Percentiles rank a stretch among this genome's conserved stretches.
Evolutionary conservation across 768 basidiomycete genomes (phyloP).

Genomic region (Calocybe cyanea): DNA sequence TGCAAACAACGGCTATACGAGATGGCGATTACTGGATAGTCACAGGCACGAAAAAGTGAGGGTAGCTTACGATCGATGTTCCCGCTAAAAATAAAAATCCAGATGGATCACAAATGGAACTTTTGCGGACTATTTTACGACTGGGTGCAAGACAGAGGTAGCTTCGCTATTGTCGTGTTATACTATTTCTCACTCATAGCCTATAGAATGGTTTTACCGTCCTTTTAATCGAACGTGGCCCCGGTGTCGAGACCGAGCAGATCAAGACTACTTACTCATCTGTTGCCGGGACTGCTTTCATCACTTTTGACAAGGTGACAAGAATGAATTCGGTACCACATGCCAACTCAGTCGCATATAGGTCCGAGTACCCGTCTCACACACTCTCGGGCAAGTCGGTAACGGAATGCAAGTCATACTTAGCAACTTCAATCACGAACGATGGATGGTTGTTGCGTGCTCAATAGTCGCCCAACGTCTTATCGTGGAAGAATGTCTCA

Average conservation of each 20-base stretch:
- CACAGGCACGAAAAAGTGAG: conserved; percentile 93
- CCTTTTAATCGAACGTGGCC: conserved; percentile 68
- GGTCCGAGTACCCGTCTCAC: conserved; percentile 76
- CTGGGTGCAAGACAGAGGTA: conserved; percentile 70
- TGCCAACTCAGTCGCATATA: conserved; percentile 5
- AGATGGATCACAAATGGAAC: conserved; percentile 91
- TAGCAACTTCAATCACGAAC: conserved; percentile 86
- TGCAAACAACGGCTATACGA: conserved; percentile 80
- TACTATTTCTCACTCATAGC: not conserved
- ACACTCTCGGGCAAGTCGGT: conserved; percentile 86
- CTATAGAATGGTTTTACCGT: conserved; percentile 67
- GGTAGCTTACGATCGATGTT: conserved; percentile 11
- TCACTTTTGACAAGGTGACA: conserved; percentile 67
- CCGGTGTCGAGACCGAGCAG: conserved; percentile 76
- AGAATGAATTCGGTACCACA: not conserved
- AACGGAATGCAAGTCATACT: conserved; percentile 81
- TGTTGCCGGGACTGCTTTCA: conserved; percentile 86
- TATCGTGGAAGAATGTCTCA: conserved; percentile 87
- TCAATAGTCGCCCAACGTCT: conserved; percentile 73
- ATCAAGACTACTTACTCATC: conserved; percentile 93
- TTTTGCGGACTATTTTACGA: conserved; percentile 83
- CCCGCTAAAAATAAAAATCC: not conserved
- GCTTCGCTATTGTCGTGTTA: conserved; percentile 3
- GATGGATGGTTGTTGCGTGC: conserved; percentile 80
- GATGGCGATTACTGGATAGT: conserved; percentile 88